phyloP scores from a whole-genome alignment of 2,329 filamentous ascomycete genomes.

The Sclerotinia nivalis region DNA sequence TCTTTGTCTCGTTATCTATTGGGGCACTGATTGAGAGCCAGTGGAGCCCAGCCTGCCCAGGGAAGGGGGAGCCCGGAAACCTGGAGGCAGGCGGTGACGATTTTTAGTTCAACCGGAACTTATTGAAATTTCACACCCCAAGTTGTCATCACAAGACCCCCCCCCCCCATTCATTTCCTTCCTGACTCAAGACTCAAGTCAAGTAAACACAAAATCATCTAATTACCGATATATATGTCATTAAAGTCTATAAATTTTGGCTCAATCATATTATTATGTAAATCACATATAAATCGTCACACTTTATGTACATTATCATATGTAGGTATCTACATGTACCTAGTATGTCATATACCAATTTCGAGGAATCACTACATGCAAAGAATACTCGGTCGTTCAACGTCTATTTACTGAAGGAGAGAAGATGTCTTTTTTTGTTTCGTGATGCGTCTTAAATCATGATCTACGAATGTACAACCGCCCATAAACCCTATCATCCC shows the following conservation, averaged over 20 bases:
- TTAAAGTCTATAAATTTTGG: background rate
- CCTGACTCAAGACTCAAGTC: background rate
- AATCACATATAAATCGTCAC: background rate
- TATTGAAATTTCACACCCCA: background rate
- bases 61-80: background rate
- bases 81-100: conserved; percentile 10
- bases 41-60: background rate
- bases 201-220: background rate
- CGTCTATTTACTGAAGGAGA: background rate
- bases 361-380: background rate
- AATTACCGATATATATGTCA: background rate
- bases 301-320: too few relatives aligned
- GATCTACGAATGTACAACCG: conserved; percentile 6
- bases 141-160: conserved; percentile 2
- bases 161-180: background rate
- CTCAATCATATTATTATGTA: background rate
- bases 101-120: background rate
- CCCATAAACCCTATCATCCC: background rate
- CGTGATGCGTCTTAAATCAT: conserved; percentile 12
- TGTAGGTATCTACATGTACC: too few relatives aligned
- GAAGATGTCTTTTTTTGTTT: conserved; percentile 17
- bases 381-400: background rate
- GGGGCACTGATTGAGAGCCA: conserved; percentile 1
- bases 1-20: conserved; percentile 20
- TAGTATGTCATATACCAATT: background rate